These are phyloP conservation scores for Pichia manshurica DNA, from an alignment of 805 yeast species.

Conservation along the genomic window DNA sequence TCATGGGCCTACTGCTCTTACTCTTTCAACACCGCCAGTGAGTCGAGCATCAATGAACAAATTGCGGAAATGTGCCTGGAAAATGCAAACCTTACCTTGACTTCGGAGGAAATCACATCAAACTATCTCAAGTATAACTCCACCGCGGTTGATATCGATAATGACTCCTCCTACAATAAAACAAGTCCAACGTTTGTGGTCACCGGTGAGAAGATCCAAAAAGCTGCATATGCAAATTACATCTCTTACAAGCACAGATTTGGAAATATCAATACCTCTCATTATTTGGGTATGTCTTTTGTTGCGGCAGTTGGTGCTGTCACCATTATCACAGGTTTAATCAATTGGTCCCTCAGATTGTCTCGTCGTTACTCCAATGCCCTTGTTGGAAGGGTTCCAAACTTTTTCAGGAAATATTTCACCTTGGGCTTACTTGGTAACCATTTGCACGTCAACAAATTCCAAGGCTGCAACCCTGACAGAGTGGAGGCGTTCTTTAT, in stretches of 20 bases:
- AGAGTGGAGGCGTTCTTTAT: conserved; percentile 46
- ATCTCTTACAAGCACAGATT: conserved; percentile 27
- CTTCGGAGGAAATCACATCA: conserved; percentile 12
- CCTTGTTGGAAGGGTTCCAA: conserved; percentile 25
- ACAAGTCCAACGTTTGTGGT: conserved; percentile 35
- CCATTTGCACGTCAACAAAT: conserved; percentile 15
- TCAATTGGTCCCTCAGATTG: conserved; percentile 36
- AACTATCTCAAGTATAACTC: conserved; percentile 28
- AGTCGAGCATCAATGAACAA: conserved; percentile 19
- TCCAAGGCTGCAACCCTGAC: conserved; percentile 40
- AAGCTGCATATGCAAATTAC: conserved; percentile 24
- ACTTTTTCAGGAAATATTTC: conserved; percentile 24
- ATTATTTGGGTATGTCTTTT: conserved; percentile 41
- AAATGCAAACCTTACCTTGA: conserved; percentile 13
- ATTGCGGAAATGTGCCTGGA: conserved; percentile 20
- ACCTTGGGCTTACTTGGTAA: conserved; percentile 23
- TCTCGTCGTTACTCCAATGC: conserved; percentile 33
- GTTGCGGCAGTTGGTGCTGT: conserved; percentile 46
- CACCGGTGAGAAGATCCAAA: conserved; percentile 17
- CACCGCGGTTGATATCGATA: conserved; percentile 36
- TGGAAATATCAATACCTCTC: conserved; percentile 35
- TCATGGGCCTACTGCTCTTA: conserved; percentile 26
- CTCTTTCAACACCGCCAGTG: conserved; percentile 6
- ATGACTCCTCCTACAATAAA: conserved; percentile 28
- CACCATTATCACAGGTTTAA: conserved; percentile 35